Evolutionary conservation across 2,329 filamentous ascomycete species (phyloP), one percentile per base, ranked within the genome.

Genomic region (Seiridium cupressi): DNA sequence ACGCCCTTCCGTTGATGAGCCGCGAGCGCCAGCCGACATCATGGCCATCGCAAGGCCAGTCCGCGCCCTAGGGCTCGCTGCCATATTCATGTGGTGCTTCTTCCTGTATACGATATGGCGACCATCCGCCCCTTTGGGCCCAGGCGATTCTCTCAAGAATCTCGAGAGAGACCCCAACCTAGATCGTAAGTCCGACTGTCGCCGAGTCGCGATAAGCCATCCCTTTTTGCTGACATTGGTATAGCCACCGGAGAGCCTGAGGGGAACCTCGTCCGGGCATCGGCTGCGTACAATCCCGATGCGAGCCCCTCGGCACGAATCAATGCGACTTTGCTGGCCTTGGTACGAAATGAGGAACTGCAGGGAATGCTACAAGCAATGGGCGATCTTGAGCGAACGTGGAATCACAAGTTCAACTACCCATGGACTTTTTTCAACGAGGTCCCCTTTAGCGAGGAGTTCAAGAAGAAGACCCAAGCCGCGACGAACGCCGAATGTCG

Each of bases 401-500:
- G 93, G 93, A 99, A 99, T 72, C 82, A 87, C 81, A 99, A 99
- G 73, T 99, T 98, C 85, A 99, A 99, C 80, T 99, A 99, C 73
- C 95, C 95, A 0, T 99, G 95, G 92, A 97, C 93, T 7, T 99
- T 99, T 75, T 96, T 99, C 84, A 99, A 99, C 77, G 94, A 99
- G 71, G 89, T 91, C 57, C 91, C 92, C 13, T 99, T 99, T 72
- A 89, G 90, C 3, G 90, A 95, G 13, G 93, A 98, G 69, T 99
- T 99, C 81, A 98, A 96, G 79, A 81, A 80, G 69, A 86, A 84
- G 75, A 98, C 93, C 0, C 81, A 84, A 63, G 92, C 88, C 35
- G 88, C 85, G 55, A 98, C 94, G 18, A 97, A 96, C 66, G 95
- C 94, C 51, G 88, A 96, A 74, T 91, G 90, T 70, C 84, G 84